Evolutionary conservation across 495 filamentous ascomycete genomes (phyloP).

Genomic region (Penicillium diatomitis): DNA sequence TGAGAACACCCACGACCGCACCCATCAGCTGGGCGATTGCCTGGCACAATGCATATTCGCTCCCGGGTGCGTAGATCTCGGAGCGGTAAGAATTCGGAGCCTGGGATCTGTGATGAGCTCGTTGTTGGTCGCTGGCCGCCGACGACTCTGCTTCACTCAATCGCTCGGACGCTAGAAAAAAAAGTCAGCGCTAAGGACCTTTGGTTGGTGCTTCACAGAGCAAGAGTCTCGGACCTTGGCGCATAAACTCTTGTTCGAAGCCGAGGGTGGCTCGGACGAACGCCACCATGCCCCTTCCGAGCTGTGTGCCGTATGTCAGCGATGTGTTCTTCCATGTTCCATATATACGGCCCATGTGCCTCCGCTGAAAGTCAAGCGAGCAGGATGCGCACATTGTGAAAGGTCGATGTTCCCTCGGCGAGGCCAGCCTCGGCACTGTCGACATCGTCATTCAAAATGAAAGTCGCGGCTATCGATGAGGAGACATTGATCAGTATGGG

Average conservation of each 20-base stretch:
- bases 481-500: too few relatives aligned
- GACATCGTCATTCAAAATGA: conserved; percentile 93
- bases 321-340: not conserved
- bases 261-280: conserved; percentile 85
- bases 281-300: conserved; percentile 70
- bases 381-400: conserved; percentile 56
- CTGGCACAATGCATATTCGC: conserved; percentile 72
- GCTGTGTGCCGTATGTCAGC: conserved; percentile 30
- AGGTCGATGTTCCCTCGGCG: conserved; percentile 68
- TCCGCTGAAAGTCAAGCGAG: conserved; percentile 1
- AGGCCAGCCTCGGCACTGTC: conserved; percentile 72
- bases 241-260: conserved; percentile 93
- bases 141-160: conserved; percentile 70
- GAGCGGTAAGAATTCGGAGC: conserved; percentile 43
- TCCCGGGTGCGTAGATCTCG: conserved; percentile 68
- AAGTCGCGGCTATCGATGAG: conserved; percentile 34
- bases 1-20: conserved; percentile 80
- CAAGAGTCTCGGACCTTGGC: conserved; percentile 45
- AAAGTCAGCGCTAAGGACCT: conserved; percentile 7
- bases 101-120: conserved; percentile 47
- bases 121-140: conserved; percentile 69
- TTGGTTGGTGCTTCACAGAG: not conserved
- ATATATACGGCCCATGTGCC: not conserved
- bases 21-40: conserved; percentile 82
- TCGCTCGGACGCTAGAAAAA: conserved; percentile 50